A percentile compares a stretch with the other conserved stretches of the same genome.
These are phyloP conservation scores for Penicillium desertorum DNA, from an alignment of 495 filamentous ascomycete genomes.

Conservation along the genomic window DNA sequence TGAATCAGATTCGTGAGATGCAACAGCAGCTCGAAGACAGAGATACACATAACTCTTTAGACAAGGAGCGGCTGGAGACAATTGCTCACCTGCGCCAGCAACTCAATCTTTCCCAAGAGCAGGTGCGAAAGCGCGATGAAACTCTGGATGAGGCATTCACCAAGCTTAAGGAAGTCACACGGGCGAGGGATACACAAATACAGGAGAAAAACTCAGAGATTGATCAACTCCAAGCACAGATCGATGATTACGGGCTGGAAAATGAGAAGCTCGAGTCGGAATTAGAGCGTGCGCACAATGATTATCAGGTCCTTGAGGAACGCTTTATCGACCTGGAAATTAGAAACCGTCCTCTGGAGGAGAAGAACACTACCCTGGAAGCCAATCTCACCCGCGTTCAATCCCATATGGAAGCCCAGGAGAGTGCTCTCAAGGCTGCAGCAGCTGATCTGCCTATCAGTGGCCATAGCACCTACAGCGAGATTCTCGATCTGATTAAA, in stretches of 20 bases:
- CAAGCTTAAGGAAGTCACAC: slow-evolving; percentile 39
- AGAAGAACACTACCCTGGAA: slow-evolving; percentile 45
- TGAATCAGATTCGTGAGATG: slow-evolving; percentile 38
- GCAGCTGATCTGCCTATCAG: slow-evolving; percentile 42
- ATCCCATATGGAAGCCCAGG: slow-evolving; percentile 46
- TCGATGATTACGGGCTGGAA: slow-evolving; percentile 36
- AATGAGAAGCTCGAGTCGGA: slow-evolving; percentile 41
- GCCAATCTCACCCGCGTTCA: slow-evolving; percentile 42
- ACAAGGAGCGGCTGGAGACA: slow-evolving; percentile 37
- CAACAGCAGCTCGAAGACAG: slow-evolving; percentile 37
- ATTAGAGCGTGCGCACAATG: slow-evolving; percentile 34
- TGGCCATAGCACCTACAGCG: slow-evolving; percentile 41
- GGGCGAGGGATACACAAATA: slow-evolving; percentile 37
- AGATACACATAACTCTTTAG: slow-evolving; percentile 24
- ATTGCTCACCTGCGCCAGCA: slow-evolving; percentile 44
- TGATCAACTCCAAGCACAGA: slow-evolving; percentile 43
- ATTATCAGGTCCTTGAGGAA: slow-evolving; percentile 38
- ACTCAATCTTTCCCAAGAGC: slow-evolving; percentile 39
- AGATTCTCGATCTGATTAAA: slow-evolving; percentile 46
- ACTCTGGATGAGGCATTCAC: slow-evolving; percentile 40
- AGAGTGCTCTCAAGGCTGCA: slow-evolving; percentile 42
- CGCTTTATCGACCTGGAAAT: slow-evolving; percentile 39
- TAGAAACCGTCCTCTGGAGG: slow-evolving; percentile 42
- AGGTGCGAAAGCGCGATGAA: slow-evolving; percentile 39
- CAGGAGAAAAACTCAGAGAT: slow-evolving; percentile 42